Evolutionary conservation across 2,329 filamentous ascomycete species (phyloP).

Genomic region (Calonectria pauciramosa): DNA sequence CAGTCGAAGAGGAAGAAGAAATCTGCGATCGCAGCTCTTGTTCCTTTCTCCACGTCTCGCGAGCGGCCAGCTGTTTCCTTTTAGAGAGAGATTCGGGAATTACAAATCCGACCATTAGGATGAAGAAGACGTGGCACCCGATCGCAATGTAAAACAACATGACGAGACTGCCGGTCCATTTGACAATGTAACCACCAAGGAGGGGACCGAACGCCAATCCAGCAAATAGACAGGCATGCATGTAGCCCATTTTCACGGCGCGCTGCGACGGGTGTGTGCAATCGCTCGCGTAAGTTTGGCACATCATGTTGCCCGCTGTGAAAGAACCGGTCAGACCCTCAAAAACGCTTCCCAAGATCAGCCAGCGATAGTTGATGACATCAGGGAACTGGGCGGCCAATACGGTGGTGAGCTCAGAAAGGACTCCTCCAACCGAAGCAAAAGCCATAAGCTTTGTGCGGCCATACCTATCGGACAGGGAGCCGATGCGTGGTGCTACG

Average conservation of each 20-base stretch:
- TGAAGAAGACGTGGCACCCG: conserved; percentile 79
- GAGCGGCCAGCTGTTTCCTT: conserved; percentile 77
- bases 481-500: conserved; percentile 84
- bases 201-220: conserved; percentile 92
- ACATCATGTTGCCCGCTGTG: conserved; percentile 81
- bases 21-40: conserved; percentile 52
- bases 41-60: conserved; percentile 73
- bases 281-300: conserved; percentile 90
- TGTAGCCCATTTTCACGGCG: conserved; percentile 87
- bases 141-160: conserved; percentile 89
- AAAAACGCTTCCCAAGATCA: conserved; percentile 81
- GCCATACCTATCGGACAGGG: conserved; percentile 89
- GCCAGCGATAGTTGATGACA: conserved; percentile 79
- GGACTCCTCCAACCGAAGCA: conserved; percentile 80
- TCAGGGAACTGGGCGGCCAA: conserved; percentile 83
- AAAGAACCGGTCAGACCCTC: conserved; percentile 93
- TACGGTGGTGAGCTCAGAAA: conserved; percentile 83
- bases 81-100: conserved; percentile 89
- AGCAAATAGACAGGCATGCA: conserved; percentile 89
- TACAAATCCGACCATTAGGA: conserved; percentile 77
- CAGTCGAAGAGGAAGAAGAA: conserved; percentile 47
- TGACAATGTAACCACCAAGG: conserved; percentile 83
- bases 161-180: conserved; percentile 80
- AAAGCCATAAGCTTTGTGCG: conserved; percentile 81
- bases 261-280: conserved; percentile 86